Evolutionary conservation across 208 protist genomes (phyloP).

Genomic region (Crithidia brevicula): DNA sequence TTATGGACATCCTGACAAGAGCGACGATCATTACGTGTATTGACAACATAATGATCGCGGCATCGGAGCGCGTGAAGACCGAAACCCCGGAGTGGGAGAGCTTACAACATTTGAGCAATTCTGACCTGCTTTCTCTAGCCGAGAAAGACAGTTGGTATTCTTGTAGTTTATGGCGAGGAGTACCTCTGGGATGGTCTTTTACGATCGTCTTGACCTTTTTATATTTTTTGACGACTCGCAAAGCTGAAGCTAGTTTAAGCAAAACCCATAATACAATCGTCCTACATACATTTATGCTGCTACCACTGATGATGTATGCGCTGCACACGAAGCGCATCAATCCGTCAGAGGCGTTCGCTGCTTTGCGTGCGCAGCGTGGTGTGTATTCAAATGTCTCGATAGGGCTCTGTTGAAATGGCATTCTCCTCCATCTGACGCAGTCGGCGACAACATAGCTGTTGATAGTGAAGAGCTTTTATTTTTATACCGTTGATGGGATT

Average conservation of each 20-base stretch:
- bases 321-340: not conserved
- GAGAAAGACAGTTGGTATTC: slow-evolving; percentile 6
- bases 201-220: not conserved
- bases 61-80: not conserved
- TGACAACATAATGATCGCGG: slow-evolving; percentile 4
- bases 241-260: not conserved
- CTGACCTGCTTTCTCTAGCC: not conserved
- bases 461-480: not conserved
- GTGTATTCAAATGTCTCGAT: not conserved
- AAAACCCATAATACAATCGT: not conserved
- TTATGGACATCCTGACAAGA: not conserved
- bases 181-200: not conserved
- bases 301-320: not conserved
- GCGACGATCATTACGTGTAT: not conserved
- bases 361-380: not conserved
- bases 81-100: not conserved
- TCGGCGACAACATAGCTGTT: not conserved
- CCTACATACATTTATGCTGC: not conserved
- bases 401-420: not conserved
- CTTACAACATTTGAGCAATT: not conserved
- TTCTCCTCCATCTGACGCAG: not conserved
- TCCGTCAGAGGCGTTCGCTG: not conserved
- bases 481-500: no score
- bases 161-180: not conserved
- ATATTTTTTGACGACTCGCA: not conserved